Evolutionary conservation across 495 filamentous ascomycete genomes (phyloP).

Genomic region (Cryomyces minteri): DNA sequence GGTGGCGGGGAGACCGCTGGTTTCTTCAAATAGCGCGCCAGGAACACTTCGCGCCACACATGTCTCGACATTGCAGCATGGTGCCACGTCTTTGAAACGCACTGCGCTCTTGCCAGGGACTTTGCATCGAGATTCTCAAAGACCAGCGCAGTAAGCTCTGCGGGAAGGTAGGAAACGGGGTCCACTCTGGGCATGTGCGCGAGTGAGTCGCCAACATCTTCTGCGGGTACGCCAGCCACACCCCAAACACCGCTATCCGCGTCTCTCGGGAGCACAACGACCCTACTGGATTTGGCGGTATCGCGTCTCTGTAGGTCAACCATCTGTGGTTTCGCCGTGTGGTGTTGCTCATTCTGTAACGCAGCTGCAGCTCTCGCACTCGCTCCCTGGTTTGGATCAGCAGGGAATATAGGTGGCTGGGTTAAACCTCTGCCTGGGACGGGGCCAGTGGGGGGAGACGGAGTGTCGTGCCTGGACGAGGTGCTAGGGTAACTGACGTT

Average conservation of each 20-base stretch:
- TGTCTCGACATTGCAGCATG: constrained; percentile 40
- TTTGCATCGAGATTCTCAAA: constrained; percentile 50
- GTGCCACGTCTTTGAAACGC: constrained; percentile 47
- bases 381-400: neutral
- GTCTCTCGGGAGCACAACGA: no score
- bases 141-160: constrained; percentile 55
- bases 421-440: neutral
- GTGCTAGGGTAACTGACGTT: no score
- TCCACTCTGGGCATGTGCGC: constrained; percentile 25
- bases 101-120: constrained; percentile 40
- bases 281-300: no score
- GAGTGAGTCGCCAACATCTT: neutral
- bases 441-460: neutral
- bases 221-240: no score
- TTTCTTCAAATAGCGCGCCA: constrained; percentile 36
- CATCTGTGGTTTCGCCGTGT: neutral
- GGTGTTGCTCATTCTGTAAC: neutral
- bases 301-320: no score
- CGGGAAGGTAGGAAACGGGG: constrained; percentile 46
- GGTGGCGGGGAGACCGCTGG: constrained; percentile 26
- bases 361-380: neutral
- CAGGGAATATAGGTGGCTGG: neutral
- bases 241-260: no score
- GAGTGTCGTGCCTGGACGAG: no score
- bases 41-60: constrained; percentile 66